phyloP scores from a whole-genome alignment of 257 asterid genomes.

The Linderniella brevidens region DNA sequence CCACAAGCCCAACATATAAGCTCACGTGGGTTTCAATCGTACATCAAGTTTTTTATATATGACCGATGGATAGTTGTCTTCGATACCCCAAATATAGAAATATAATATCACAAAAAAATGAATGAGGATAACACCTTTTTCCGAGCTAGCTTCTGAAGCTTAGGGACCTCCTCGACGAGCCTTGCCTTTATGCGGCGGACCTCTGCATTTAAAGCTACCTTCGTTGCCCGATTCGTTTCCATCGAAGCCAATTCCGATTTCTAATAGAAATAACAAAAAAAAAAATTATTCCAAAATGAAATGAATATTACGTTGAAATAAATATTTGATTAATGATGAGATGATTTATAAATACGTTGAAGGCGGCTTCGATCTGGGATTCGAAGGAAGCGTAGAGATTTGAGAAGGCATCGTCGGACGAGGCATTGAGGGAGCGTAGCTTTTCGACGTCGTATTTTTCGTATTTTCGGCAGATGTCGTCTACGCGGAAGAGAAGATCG shows the following conservation, averaged over 20 bases:
- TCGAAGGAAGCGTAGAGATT: slow-evolving; percentile 54
- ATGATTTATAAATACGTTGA: slow-evolving; percentile 18
- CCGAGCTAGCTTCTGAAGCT: slow-evolving; percentile 55
- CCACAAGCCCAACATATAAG: too few species aligned
- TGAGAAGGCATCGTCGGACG: slow-evolving; percentile 57
- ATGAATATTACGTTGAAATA: too few species aligned
- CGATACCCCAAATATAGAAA: not conserved
- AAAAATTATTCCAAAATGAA: too few species aligned
- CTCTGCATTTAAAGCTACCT: slow-evolving; percentile 85
- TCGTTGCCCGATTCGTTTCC: slow-evolving; percentile 75
- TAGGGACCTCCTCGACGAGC: slow-evolving; percentile 69
- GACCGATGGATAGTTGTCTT: too few species aligned
- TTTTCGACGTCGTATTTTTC: slow-evolving; percentile 74
- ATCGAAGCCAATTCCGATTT: slow-evolving; percentile 46
- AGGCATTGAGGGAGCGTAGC: slow-evolving; percentile 25
- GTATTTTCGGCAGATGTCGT: slow-evolving; percentile 59
- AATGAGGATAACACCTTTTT: slow-evolving; percentile 27
- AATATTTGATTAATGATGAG: not conserved
- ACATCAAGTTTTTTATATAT: too few species aligned
- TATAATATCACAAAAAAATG: not conserved
- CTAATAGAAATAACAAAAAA: slow-evolving; percentile 5
- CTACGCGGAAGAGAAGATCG: slow-evolving; percentile 66
- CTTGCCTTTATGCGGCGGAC: slow-evolving; percentile 73
- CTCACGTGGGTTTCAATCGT: too few species aligned
- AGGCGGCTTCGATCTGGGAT: slow-evolving; percentile 48